Base-by-base conservation (phyloP, 2,329 filamentous ascomycete genomes). In the Helotiales sp. region DNA sequence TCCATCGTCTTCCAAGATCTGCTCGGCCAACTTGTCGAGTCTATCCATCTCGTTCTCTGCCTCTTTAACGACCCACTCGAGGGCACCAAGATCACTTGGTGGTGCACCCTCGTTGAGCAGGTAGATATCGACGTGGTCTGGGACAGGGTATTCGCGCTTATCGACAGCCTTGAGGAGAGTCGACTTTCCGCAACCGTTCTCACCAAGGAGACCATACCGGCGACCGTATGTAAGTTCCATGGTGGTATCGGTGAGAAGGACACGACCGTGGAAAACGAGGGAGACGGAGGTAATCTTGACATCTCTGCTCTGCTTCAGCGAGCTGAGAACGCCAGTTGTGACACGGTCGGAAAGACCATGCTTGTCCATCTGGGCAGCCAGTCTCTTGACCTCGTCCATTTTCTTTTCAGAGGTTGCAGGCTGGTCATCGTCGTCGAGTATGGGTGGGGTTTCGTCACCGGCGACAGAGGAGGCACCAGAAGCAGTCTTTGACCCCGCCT, bases 171-270 rank as follows among this genome's bases (percentile, higher is more conserved):
- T 98, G 79, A 99, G 88, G 37, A 99, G 83, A n/a, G 96, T 99
- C 72, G 92, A 96, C 87, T 99, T 99, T 80, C 96, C 96, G 82
- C 96, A 99, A 73, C 96, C 96, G 91, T 99, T 99, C 87, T 99
- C 96, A 78, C 96, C 96, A 72, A 99, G 85, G 66, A 99, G 86
- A 80, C 96, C 96, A 80, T 99, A 99, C 77, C 96, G 89, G 77
- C 94, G 92, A 73, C 92, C 93, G 79, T 68, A 68, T 37, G 65
- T 95, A 77, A 99, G 87, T 82, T 99, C 96, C 80, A 99, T 86
- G 60, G 90, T 96, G 71, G 92, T 92, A 82, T 99, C 96, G 79
- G 90, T 95, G 82, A 99, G 92, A 69, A 99, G 89, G 74, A 98
- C 96, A 75, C 92, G 93, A 76, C 96, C 96, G 86, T 99, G 96